A percentile compares a stretch with the other conserved stretches of the same genome.
Evolutionary conservation across 208 protist species (phyloP).

Genomic region (Leishmania tarentolae): DNA sequence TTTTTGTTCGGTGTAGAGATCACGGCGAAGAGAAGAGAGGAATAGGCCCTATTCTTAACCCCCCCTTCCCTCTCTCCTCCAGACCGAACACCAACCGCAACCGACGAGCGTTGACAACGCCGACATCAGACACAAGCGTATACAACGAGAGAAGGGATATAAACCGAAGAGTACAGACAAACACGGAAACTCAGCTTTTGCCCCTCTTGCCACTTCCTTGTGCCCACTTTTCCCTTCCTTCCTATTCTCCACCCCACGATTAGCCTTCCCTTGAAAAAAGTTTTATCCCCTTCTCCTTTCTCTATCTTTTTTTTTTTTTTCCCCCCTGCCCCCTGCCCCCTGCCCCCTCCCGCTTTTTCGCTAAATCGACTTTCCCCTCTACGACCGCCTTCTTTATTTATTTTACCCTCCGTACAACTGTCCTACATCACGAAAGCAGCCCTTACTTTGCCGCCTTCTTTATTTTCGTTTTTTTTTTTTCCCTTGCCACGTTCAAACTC

Average conservation of each 20-base stretch:
- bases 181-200: neutral
- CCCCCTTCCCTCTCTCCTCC: too few relatives aligned
- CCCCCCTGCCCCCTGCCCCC: neutral
- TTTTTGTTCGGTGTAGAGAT: conserved; percentile 1
- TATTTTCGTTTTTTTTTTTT: neutral
- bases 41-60: neutral
- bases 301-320: neutral
- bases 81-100: neutral
- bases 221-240: neutral
- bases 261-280: conserved; percentile 11
- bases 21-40: neutral
- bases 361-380: neutral
- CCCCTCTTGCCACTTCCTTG: neutral
- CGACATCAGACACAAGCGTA: neutral
- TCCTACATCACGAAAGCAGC: neutral
- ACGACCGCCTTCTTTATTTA: neutral
- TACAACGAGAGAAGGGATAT: neutral
- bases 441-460: too few relatives aligned
- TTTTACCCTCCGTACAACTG: neutral
- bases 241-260: neutral
- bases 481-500: conserved; percentile 3
- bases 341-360: neutral
- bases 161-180: neutral
- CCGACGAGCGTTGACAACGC: neutral
- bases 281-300: conserved; percentile 5